phyloP scores from a whole-genome alignment of 129 eudicot species.

The Centrapalus pauciflorus region DNA sequence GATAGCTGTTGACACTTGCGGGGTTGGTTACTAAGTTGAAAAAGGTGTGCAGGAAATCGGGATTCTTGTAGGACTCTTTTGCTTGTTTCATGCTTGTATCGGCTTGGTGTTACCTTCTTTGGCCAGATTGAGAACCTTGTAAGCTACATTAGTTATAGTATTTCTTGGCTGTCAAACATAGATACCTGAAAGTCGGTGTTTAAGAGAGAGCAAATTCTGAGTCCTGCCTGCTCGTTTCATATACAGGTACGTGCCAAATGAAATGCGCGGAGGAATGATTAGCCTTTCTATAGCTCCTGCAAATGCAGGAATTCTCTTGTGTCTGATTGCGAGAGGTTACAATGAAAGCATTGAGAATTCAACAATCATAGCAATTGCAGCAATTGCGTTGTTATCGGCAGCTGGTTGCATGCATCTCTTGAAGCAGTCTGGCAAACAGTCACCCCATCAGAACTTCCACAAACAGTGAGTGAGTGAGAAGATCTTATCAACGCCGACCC shows the following conservation, averaged over 20 bases:
- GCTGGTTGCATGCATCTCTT: slow-evolving; percentile 84
- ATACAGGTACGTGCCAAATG: slow-evolving; percentile 85
- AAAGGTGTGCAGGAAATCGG: slow-evolving; percentile 67
- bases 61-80: slow-evolving; percentile 69
- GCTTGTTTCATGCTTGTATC: slow-evolving; percentile 70
- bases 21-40: not conserved
- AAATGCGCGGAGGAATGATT: slow-evolving; percentile 92
- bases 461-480: slow-evolving; percentile 37
- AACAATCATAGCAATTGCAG: slow-evolving; percentile 65
- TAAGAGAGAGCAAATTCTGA: not conserved
- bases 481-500: not conserved
- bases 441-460: slow-evolving; percentile 69
- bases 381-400: slow-evolving; percentile 66
- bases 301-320: slow-evolving; percentile 49
- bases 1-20: not conserved
- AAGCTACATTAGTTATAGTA: slow-evolving; percentile 12
- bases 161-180: not conserved
- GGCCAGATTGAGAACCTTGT: slow-evolving; percentile 91
- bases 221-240: slow-evolving; percentile 9
- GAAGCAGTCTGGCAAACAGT: slow-evolving; percentile 81
- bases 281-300: slow-evolving; percentile 83
- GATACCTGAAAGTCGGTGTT: not conserved
- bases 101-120: slow-evolving; percentile 85
- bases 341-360: slow-evolving; percentile 60
- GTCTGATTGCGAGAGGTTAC: slow-evolving; percentile 69